These are phyloP conservation scores for Pythium dissotocum DNA, from an alignment of 352 stramenopile species.

Conservation along the genomic window DNA sequence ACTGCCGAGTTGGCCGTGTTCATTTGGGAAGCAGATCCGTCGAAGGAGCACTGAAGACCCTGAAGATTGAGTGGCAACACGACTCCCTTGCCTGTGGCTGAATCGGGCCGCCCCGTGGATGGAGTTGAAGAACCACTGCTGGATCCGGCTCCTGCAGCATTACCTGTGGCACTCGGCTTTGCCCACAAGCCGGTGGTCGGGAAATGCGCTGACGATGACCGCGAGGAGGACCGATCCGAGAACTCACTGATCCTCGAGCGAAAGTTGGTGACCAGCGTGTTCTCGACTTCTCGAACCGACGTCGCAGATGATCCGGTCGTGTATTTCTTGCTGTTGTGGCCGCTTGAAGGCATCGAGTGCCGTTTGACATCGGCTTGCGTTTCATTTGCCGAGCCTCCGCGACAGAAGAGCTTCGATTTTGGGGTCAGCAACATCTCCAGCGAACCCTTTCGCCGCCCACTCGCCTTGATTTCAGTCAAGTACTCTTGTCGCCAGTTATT, in stretches of 20 bases:
- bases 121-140: background rate
- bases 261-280: slow-evolving; percentile 30
- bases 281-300: slow-evolving; percentile 23
- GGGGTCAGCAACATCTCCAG: slow-evolving; percentile 16
- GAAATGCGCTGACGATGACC: slow-evolving; percentile 17
- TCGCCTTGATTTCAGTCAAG: slow-evolving; percentile 24
- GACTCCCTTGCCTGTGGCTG: slow-evolving; percentile 1
- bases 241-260: slow-evolving; percentile 26
- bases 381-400: background rate
- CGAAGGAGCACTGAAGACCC: slow-evolving; percentile 8
- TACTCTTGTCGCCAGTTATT: slow-evolving; percentile 27
- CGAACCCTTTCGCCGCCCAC: slow-evolving; percentile 4
- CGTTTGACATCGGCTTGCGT: background rate
- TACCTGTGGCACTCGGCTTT: slow-evolving; percentile 10
- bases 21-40: background rate
- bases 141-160: background rate
- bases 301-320: background rate
- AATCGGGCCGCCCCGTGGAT: slow-evolving; percentile 7
- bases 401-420: background rate
- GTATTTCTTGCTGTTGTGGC: slow-evolving; percentile 12
- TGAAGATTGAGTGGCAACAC: slow-evolving; percentile 27
- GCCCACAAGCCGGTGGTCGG: slow-evolving; percentile 12
- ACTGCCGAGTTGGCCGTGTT: background rate
- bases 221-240: slow-evolving; percentile 22
- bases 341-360: background rate